Evolutionary conservation across 2,329 filamentous ascomycete genomes (phyloP), one percentile per base, ranked within the genome.

Genomic region (Fusarium floridanum): DNA sequence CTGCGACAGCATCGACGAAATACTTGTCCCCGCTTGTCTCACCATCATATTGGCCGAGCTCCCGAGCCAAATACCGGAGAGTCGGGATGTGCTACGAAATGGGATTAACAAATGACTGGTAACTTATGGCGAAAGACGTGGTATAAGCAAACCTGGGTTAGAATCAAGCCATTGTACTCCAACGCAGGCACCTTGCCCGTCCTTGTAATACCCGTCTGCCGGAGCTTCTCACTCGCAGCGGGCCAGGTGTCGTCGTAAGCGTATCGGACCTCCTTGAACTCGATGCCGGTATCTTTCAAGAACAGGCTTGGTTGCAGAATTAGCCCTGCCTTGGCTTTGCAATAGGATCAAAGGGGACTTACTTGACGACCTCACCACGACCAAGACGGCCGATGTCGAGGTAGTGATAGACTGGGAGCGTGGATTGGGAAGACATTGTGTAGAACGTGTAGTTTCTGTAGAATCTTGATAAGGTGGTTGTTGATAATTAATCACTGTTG

Each of bases 151-250:
- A 74, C 76, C 62, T 77, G 76, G 17, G 63, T 73, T 11, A 84
- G 67, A 6, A 80, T 68, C 7, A 72, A 55, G 4, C 81, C 82
- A 34, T 83, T 78, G 66, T 83, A 84, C 59, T 83, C 80, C 5
- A 85, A 71, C 0, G 77, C 78, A 6, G 83, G 83, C 11, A 85
- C 61, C 27, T 76, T 75, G 9, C 82, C 82, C 7, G 83, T 84
- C 32, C 72, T 71, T 5, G 74, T 75, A 2, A 79, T 64, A 2
- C 76, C 78, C 9, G 80, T 36, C 12, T 79, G 32, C 39, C 80
- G 68, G 7, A 84, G 71, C 55, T 76, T 75, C 14, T 80, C 67
- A 39, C 78, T 81, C 5, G 69, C 75, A 17, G 66, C 64, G 1
- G 64, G 36, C 74, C 67, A 71, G 6, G 67, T 67, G 4, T 71